Conservation (phyloP, 2,329 filamentous ascomycete species). For the Beauveria rudraprayagi region DNA sequence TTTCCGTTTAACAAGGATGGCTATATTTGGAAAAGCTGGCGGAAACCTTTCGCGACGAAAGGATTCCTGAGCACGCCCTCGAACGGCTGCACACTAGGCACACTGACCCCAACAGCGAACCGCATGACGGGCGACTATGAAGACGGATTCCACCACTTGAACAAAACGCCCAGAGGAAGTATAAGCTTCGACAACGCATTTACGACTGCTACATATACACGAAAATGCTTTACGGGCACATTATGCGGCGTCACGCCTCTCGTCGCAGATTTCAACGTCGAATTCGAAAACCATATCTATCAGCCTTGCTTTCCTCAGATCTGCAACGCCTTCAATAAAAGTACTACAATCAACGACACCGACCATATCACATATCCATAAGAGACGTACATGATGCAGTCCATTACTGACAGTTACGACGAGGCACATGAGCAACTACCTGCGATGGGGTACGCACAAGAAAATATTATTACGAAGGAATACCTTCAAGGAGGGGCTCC, state of each 20-base stretch:
- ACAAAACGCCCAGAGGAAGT: constrained; percentile 25
- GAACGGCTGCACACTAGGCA: constrained; percentile 16
- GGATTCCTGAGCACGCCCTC: constrained; percentile 25
- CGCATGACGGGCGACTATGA: too few relatives aligned
- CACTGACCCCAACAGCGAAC: constrained; percentile 25
- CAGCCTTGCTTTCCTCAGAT: constrained; percentile 36
- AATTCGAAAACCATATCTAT: constrained; percentile 34
- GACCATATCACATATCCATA: constrained; percentile 22
- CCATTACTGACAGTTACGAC: constrained; percentile 26
- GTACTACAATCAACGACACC: constrained; percentile 12
- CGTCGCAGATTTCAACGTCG: constrained; percentile 33
- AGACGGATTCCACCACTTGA: constrained; percentile 19
- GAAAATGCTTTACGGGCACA: constrained; percentile 34
- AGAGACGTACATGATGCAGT: constrained; percentile 25
- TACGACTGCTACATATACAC: constrained; percentile 34
- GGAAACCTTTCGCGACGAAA: constrained; percentile 23
- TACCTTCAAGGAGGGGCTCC: constrained; percentile 21
- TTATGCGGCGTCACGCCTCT: constrained; percentile 34
- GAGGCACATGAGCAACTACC: constrained; percentile 23
- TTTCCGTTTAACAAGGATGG: constrained; percentile 36
- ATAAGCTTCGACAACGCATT: constrained; percentile 32
- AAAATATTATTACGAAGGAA: constrained; percentile 21
- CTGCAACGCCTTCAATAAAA: constrained; percentile 25
- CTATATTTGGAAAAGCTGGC: constrained; percentile 28
- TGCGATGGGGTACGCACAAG: constrained; percentile 22